These are phyloP conservation scores for Galerina marginata DNA, from an alignment of 768 basidiomycete genomes.

Conservation along the genomic window DNA sequence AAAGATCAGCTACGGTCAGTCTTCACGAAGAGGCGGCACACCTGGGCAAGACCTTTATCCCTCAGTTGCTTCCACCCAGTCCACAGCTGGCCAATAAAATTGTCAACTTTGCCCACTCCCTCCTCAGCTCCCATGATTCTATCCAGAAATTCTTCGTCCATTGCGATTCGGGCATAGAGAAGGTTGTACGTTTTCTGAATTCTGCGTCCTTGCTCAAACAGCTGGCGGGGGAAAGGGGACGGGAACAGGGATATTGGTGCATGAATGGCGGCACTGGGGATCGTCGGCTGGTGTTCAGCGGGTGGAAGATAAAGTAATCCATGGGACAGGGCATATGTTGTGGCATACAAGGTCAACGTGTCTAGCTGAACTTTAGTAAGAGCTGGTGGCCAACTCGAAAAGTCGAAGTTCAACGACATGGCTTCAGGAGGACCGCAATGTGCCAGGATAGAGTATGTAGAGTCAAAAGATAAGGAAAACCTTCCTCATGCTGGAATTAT, in stretches of 20 bases:
- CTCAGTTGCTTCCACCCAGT: conserved; percentile 80
- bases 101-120: conserved; percentile 83
- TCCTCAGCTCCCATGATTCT: conserved; percentile 77
- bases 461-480: not conserved
- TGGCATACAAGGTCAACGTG: conserved; percentile 66
- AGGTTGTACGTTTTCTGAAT: conserved; percentile 84
- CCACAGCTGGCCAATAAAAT: conserved; percentile 88
- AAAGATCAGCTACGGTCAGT: conserved; percentile 6
- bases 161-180: conserved; percentile 83
- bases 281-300: conserved; percentile 47
- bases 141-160: conserved; percentile 82
- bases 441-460: not conserved
- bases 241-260: conserved; percentile 91
- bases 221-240: conserved; percentile 76
- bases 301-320: conserved; percentile 84
- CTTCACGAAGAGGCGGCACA: conserved; percentile 19
- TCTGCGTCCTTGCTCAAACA: conserved; percentile 68
- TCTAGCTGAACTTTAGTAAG: conserved; percentile 63
- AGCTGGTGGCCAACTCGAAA: conserved; percentile 76
- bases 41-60: conserved; percentile 61
- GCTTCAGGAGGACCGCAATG: not conserved
- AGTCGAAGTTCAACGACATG: conserved; percentile 44
- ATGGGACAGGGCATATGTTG: conserved; percentile 84
- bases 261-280: conserved; percentile 80
- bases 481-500: not conserved